Base-by-base conservation (phyloP, 176 grass and related monocot species). In the Neostapfia colusana region DNA sequence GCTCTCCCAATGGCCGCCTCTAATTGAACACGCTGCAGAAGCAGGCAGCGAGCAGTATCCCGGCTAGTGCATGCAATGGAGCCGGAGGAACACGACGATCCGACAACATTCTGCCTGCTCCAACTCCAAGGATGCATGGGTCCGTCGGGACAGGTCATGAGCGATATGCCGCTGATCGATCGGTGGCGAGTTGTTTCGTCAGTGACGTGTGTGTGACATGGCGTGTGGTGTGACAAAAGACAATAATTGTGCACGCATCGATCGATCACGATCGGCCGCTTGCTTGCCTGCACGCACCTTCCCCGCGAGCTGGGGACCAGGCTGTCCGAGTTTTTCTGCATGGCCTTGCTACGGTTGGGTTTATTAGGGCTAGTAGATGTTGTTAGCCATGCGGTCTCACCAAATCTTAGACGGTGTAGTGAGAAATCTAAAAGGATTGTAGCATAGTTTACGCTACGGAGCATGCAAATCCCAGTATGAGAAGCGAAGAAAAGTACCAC, bases 231-330 rank as follows among this genome's bases (percentile, higher is more conserved):
- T 56, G 75, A 63, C 69, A 48, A 69, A 44, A 69, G 44, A 55
- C 86, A 75, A 84, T 88, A 75, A 88, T 88, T 84, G 70, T 79
- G 37, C 51, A 80, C 35, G 54, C 81, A 83, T 72, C 74, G 10
- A 60, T 79, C 85, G n/a, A 25, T 39, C 68, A 14, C 14, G 5
- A 4, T 27, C 56, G 56, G n/a, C 7, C 49, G 7, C 23, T 26
- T 0, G 23, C 21, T 49, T 49, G 46, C 46, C 1, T 60, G 57
- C 65, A 27, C 53, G 79, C 74, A 65, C 46, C 46, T 44, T 68
- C 21, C 48, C 15, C 16, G 49, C 17, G 16, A 12, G 67, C 69
- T 79, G 69, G 63, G 69, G 63, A 61, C 81, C 69, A 79, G 70
- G 10, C 80, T 82, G 79, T 42, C 58, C n/a, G 9, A 61, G 14